Percentiles rank a stretch among this genome's conserved stretches.
Evolutionary conservation across 2,329 filamentous ascomycete species (phyloP).

Genomic region (Ustulina deusta): DNA sequence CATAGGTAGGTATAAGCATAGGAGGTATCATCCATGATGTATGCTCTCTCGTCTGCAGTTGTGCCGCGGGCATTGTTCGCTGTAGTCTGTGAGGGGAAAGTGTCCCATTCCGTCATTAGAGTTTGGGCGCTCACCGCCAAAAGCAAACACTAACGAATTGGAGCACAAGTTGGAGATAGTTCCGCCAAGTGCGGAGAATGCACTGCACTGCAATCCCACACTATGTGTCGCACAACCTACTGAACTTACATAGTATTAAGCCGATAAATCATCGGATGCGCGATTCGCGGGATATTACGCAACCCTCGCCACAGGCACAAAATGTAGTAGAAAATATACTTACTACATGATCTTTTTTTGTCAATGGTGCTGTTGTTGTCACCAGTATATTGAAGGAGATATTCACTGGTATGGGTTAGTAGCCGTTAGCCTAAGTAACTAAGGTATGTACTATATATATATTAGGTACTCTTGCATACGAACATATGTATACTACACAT

Average conservation of each 20-base stretch:
- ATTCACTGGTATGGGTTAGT: not conserved
- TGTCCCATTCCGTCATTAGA: not conserved
- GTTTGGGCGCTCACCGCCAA: constrained; percentile 25
- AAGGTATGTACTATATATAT: too few species aligned
- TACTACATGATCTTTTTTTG: not conserved
- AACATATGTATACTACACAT: too few species aligned
- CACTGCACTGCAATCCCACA: not conserved
- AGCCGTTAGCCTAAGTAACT: not conserved
- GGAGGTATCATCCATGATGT: not conserved
- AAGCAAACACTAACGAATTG: not conserved
- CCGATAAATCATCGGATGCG: not conserved
- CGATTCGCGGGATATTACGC: not conserved
- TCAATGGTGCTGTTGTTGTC: not conserved
- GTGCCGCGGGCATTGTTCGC: not conserved
- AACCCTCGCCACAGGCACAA: not conserved
- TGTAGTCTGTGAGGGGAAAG: not conserved
- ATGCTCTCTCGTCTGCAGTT: not conserved
- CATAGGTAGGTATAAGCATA: not conserved
- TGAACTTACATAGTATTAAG: not conserved
- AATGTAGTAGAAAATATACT: not conserved
- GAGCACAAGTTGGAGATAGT: not conserved
- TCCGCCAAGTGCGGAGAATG: constrained; percentile 4
- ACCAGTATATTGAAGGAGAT: not conserved
- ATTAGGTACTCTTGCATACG: too few species aligned
- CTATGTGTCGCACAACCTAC: not conserved